A percentile compares a stretch with the other conserved stretches of the same genome.
phyloP scores from a whole-genome alignment of 345 rosid species.

The Toxicodendron radicans region DNA sequence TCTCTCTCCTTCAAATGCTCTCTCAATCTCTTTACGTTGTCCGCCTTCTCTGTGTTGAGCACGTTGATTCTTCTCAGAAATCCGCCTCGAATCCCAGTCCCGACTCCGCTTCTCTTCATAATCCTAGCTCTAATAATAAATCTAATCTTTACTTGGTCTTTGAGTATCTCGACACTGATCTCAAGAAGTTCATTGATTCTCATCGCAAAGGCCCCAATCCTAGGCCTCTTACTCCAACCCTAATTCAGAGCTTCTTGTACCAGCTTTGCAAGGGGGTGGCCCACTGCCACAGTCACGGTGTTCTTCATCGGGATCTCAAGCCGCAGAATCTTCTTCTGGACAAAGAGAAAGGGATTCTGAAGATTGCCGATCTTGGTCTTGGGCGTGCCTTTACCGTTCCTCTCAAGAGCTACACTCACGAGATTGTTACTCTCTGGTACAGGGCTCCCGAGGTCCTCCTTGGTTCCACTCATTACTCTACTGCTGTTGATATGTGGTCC shows the following conservation, averaged over 20 bases:
- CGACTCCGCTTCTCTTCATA: constrained; percentile 17
- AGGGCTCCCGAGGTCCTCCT: constrained; percentile 93
- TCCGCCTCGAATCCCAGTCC: background rate
- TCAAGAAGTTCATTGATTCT: constrained; percentile 83
- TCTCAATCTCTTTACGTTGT: constrained; percentile 88
- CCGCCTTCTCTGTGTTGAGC: constrained; percentile 88
- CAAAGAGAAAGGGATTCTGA: constrained; percentile 75
- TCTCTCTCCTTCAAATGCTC: constrained; percentile 88
- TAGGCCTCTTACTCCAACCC: constrained; percentile 49
- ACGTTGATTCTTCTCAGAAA: constrained; percentile 48
- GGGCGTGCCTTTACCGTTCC: constrained; percentile 95
- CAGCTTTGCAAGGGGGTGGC: constrained; percentile 96
- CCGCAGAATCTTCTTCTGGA: constrained; percentile 90
- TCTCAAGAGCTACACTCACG: constrained; percentile 86
- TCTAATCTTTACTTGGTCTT: constrained; percentile 84
- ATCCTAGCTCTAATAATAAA: constrained; percentile 29
- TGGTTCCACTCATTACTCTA: constrained; percentile 81
- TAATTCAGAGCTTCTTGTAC: constrained; percentile 71
- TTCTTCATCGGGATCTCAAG: constrained; percentile 89
- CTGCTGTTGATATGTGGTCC: constrained; percentile 95
- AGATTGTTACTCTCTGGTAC: constrained; percentile 96
- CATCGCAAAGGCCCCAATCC: constrained; percentile 78
- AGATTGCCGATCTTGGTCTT: constrained; percentile 89
- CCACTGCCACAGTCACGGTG: constrained; percentile 94
- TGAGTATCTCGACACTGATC: constrained; percentile 92